Evolutionary conservation across 768 basidiomycete species (phyloP).

Genomic region (Dioszegia aurantiaca): DNA sequence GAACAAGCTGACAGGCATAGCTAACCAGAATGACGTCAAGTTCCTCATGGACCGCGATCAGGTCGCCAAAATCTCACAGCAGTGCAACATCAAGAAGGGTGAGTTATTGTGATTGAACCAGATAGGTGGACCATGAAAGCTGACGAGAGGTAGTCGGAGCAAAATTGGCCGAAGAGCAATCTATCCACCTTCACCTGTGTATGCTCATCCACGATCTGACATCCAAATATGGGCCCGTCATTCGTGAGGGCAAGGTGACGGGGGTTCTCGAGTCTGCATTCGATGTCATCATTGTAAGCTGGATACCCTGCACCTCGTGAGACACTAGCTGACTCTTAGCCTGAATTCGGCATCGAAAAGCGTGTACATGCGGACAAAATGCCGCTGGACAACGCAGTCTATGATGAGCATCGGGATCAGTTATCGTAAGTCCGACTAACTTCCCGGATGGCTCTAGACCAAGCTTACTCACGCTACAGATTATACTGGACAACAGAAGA

Average conservation of each 20-base stretch:
- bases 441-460: not conserved
- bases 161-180: constrained; percentile 89
- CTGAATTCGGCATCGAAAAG: constrained; percentile 98
- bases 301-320: not conserved
- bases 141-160: constrained; percentile 68
- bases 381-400: constrained; percentile 97
- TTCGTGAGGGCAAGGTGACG: constrained; percentile 91
- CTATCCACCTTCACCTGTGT: constrained; percentile 90
- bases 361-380: constrained; percentile 98
- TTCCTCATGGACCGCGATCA: constrained; percentile 98
- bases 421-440: constrained; percentile 54
- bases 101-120: constrained; percentile 16
- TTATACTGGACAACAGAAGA: constrained; percentile 93
- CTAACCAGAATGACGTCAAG: constrained; percentile 66
- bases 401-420: constrained; percentile 88
- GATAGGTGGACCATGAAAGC: too few relatives aligned
- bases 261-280: constrained; percentile 97
- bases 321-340: constrained; percentile 46
- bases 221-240: constrained; percentile 87
- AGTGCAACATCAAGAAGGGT: constrained; percentile 81
- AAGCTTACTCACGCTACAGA: constrained; percentile 55
- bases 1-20: constrained; percentile 2
- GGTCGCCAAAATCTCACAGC: constrained; percentile 94
- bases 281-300: constrained; percentile 72
- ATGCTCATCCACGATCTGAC: constrained; percentile 91